Evolutionary conservation across 129 eudicot genomes (phyloP).

Genomic region (Flaveria sonorensis): DNA sequence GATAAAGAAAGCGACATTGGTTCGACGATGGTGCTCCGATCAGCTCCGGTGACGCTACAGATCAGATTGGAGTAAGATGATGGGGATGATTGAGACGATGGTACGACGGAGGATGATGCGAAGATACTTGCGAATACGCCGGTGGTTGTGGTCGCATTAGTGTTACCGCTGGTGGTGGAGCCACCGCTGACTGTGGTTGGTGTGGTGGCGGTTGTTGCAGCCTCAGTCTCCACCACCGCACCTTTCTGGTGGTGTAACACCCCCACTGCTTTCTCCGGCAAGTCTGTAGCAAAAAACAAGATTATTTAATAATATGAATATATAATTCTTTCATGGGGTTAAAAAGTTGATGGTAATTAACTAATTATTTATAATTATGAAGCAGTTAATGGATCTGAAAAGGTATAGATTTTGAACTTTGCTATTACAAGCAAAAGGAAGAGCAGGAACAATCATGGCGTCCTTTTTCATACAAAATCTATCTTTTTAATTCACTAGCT

Average conservation of each 20-base stretch:
- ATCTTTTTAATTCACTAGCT: conserved; percentile 34
- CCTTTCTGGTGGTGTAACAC: conserved; percentile 23
- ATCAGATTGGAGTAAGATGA: conserved; percentile 48
- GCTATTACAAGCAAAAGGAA: conserved; percentile 40
- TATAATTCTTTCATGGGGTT: no score
- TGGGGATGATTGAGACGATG: conserved; percentile 47
- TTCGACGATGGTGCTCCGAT: conserved; percentile 34
- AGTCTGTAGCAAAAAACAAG: conserved; percentile 33
- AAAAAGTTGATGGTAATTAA: not conserved
- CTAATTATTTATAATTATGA: conserved; percentile 23
- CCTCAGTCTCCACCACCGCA: conserved; percentile 10
- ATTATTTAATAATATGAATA: not conserved
- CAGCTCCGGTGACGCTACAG: conserved; percentile 38
- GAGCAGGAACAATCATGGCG: conserved; percentile 54
- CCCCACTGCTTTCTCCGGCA: conserved; percentile 53
- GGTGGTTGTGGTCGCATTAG: conserved; percentile 31
- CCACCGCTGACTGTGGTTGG: conserved; percentile 37
- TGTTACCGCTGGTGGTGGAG: conserved; percentile 40
- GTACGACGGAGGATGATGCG: conserved; percentile 44
- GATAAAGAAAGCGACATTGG: conserved; percentile 73
- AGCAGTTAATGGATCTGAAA: conserved; percentile 18
- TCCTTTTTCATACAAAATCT: conserved; percentile 51
- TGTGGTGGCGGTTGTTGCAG: conserved; percentile 25
- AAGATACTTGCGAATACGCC: conserved; percentile 62
- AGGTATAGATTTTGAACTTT: conserved; percentile 35